phyloP scores from a whole-genome alignment of 495 filamentous ascomycete species.

The Penicillium steckii region DNA sequence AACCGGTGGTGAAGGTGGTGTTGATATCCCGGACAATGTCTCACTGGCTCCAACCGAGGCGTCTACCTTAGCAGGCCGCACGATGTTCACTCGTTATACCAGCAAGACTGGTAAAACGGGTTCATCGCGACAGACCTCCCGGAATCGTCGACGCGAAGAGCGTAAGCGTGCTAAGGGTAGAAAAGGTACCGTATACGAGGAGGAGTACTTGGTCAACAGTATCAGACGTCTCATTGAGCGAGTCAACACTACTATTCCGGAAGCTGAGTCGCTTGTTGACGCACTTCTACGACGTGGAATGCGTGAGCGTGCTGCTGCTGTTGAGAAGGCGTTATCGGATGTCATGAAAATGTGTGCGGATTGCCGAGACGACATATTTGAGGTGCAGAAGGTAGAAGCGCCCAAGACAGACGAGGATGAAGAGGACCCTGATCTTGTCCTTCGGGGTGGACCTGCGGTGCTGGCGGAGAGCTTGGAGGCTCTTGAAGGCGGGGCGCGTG shows the following conservation, averaged over 20 bases:
- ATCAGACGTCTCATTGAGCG: constrained; percentile 81
- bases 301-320: constrained; percentile 78
- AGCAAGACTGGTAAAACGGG: constrained; percentile 75
- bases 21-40: constrained; percentile 85
- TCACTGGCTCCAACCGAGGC: constrained; percentile 84
- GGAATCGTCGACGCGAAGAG: constrained; percentile 84
- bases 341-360: constrained; percentile 65
- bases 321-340: constrained; percentile 70
- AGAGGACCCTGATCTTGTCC: constrained; percentile 24
- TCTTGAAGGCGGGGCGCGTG: constrained; percentile 19
- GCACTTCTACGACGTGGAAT: constrained; percentile 76
- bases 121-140: constrained; percentile 71
- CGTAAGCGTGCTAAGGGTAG: constrained; percentile 91
- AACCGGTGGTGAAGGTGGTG: constrained; percentile 46
- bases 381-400: constrained; percentile 13
- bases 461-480: constrained; percentile 41
- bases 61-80: constrained; percentile 66
- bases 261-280: constrained; percentile 69
- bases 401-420: constrained; percentile 7
- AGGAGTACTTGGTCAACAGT: constrained; percentile 90
- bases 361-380: constrained; percentile 69
- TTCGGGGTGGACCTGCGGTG: constrained; percentile 36
- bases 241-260: constrained; percentile 65
- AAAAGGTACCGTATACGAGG: constrained; percentile 96
- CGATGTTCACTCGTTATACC: constrained; percentile 90